Base-by-base conservation (phyloP, 78 protist genomes). In the Pigoraptor vietnamica region DNA sequence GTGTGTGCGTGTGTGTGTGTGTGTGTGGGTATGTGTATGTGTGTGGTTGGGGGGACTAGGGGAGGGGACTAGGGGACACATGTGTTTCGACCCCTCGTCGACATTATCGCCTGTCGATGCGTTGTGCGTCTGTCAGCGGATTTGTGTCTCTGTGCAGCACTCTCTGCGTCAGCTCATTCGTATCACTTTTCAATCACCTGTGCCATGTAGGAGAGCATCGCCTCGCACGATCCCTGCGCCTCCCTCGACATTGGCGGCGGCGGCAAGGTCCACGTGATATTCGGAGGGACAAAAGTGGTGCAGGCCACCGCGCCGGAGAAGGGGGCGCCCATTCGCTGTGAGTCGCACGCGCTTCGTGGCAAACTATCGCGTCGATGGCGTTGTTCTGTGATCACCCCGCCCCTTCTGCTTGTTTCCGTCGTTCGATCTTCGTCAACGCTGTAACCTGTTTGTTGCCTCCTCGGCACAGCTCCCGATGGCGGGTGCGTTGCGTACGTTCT, bases 271-370 rank as follows among this genome's bases (percentile, higher is more conserved):
- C 92, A 92, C 92, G 38, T 98, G 0, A 37, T 98, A 1, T 97
- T 93, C 56, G 97, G 96, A 33, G 99, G 99, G 39, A 98, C 99
- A 10, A 79, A 34, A 9, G 89, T 97, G 32, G 88, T 98, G 32
- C 98, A 95, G 89, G 87, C 94, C 39, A 55, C 87, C 19, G 24
- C 38, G 0, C 34, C 34, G 32, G 86, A 24, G 36, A 9, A 87
- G 35, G 79, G 81, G 25, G 1, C 90, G n/a, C 67, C 67, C 67
- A 48, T 48, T 14, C 67, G 67, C 6, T 48, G 67, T 48, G 67
- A 6, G 67, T 48, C n/a, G n/a, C n/a, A n/a, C n/a, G n/a, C n/a
- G n/a, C n/a, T n/a, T n/a, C n/a, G n/a, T n/a, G n/a, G n/a, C n/a
- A n/a, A n/a, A n/a, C n/a, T n/a, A n/a, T n/a, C n/a, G n/a, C n/a